A percentile compares a stretch with the other conserved stretches of the same genome.
These are phyloP conservation scores for Penicillium herquei DNA, from an alignment of 495 filamentous ascomycete species.

Conservation along the genomic window DNA sequence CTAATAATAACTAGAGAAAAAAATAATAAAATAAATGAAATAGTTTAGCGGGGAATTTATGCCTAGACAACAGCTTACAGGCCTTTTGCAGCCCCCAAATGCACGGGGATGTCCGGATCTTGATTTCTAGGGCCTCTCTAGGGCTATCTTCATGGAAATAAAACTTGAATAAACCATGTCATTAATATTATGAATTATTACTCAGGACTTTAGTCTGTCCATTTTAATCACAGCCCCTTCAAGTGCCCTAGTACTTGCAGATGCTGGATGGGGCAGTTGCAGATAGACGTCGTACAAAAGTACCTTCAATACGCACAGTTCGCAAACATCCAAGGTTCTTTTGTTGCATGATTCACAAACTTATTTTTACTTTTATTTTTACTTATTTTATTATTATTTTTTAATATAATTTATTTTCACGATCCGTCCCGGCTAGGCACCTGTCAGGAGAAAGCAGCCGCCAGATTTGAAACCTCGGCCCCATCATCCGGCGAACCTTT, in stretches of 20 bases:
- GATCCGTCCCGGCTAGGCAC: slow-evolving; percentile 6
- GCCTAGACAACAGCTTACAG: background rate
- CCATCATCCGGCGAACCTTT: background rate
- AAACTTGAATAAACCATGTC: too few relatives aligned
- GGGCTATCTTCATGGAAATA: too few relatives aligned
- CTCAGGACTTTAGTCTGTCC: background rate
- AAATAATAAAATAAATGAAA: background rate
- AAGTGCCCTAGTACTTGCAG: too few relatives aligned
- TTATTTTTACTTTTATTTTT: background rate
- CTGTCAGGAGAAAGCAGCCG: background rate
- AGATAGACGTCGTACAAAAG: slow-evolving; percentile 5
- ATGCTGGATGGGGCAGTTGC: background rate
- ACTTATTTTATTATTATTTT: background rate
- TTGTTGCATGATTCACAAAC: background rate
- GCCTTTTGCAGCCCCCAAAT: background rate
- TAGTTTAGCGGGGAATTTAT: background rate
- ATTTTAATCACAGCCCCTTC: background rate
- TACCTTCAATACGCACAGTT: background rate
- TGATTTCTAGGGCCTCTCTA: too few relatives aligned
- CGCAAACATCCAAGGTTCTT: too few relatives aligned
- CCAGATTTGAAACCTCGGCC: slow-evolving; percentile 1
- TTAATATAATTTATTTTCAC: background rate
- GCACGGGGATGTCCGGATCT: background rate
- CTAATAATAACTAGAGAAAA: too few relatives aligned
- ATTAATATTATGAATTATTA: too few relatives aligned